Base-by-base conservation (phyloP, 2,329 filamentous ascomycete genomes). In the Pestalotiopsis sp. region DNA sequence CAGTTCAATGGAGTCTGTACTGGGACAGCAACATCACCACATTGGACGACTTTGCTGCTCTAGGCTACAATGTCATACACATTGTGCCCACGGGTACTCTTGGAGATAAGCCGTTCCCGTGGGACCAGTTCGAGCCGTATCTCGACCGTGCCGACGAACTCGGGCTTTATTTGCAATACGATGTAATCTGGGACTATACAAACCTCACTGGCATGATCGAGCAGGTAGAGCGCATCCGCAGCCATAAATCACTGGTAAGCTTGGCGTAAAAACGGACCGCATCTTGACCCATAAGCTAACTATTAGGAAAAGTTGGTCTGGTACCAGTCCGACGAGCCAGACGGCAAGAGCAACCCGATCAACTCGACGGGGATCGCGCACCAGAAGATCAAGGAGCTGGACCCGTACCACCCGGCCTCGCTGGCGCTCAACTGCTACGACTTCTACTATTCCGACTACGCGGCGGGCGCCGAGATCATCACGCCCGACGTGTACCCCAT, bases 401-500 rank as follows among this genome's bases (percentile, higher is more conserved):
- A 88, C 71, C 84, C 84, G 0, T 87, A 86, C 71, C 86, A 87
- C 74, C 85, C 85, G 0, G 79, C 86, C n/a, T 83, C 81, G 4
- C 78, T 87, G 3, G 82, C 82, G 3, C 77, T 87, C 38, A 87
- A 87, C 71, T 87, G 86, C 75, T 80, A 81, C 61, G 85, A 87
- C 71, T 87, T 85, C 74, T 81, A 86, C 73, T 87, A 85, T 73
- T 70, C 76, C 31, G 78, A 84, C n/a, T 87, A 87, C 72, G 77
- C 82, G 1, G 74, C 80, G 1, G 86, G 86, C 9, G 82, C 84
- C 0, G 85, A 87, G 69, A 86, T 87, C 69, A 78, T 87, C 41
- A 78, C 86, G 59, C 80, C 82, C 65, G 85, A 87, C 68, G 80
- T 83, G 0, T 87, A 87, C 66, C 85, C 85, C 0, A 78, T 87